Conservation (phyloP, 192 early-diverging fungal species). For the Geosiphon pyriformis region DNA sequence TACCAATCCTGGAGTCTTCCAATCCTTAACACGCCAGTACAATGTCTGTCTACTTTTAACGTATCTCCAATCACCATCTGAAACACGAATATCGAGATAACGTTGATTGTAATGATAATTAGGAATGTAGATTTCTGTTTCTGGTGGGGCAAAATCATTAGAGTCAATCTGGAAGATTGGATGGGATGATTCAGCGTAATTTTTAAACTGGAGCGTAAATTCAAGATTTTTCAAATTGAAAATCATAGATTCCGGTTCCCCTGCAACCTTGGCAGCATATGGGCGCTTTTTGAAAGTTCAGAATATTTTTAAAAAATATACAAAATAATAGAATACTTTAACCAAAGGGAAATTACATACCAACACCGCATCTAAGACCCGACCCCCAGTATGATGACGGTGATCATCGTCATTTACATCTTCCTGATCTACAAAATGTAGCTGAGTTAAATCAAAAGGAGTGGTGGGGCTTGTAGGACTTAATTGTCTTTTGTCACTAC, state of each 20-base stretch:
- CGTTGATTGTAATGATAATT: slow-evolving; percentile 59
- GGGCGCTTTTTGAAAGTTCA: slow-evolving; percentile 46
- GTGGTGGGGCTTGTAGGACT: slow-evolving; percentile 37
- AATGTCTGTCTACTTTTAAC: slow-evolving; percentile 62
- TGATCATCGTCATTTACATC: slow-evolving; percentile 28
- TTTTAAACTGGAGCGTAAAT: slow-evolving; percentile 58
- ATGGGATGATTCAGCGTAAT: slow-evolving; percentile 32
- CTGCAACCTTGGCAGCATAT: slow-evolving; percentile 72
- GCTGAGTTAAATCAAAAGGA: slow-evolving; percentile 48
- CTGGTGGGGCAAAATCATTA: slow-evolving; percentile 23
- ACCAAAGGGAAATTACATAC: slow-evolving; percentile 28
- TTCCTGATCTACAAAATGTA: slow-evolving; percentile 30
- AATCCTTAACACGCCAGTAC: slow-evolving; percentile 44
- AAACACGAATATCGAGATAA: slow-evolving; percentile 49
- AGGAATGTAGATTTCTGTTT: slow-evolving; percentile 71
- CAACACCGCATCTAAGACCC: slow-evolving; percentile 74
- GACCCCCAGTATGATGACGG: slow-evolving; percentile 62
- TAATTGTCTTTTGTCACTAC: not conserved
- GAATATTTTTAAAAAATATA: not conserved
- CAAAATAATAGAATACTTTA: not conserved
- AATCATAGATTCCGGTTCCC: slow-evolving; percentile 49
- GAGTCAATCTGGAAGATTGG: slow-evolving; percentile 23
- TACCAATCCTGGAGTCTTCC: slow-evolving; percentile 3
- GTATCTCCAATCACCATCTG: slow-evolving; percentile 69
- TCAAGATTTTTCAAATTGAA: slow-evolving; percentile 58